Evolutionary conservation across 345 rosid genomes (phyloP), one percentile per base, ranked within the genome.

Genomic region (Bruguiera parviflora): DNA sequence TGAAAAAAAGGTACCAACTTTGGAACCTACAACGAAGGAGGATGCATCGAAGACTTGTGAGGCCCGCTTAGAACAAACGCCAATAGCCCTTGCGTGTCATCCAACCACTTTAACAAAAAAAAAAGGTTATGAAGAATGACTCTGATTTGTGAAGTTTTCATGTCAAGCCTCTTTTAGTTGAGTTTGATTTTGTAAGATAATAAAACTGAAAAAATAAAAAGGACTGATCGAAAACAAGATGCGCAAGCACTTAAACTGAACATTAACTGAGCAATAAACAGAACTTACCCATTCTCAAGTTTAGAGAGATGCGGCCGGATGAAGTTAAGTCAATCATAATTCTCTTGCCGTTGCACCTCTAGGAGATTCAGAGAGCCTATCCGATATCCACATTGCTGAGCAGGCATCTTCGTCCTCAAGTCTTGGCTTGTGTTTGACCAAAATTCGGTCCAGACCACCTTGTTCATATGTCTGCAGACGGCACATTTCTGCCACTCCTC

Each of bases 281-380:
- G 29, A 64, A 57, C 85, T 77, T 82, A 75, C 97, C 91, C 98
- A 75, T 78, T 70, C 79, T 92, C 92, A 20, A 95, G 96, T 76
- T 80, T 92, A 33, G 97, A 92, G 37, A 85, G 61, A 76, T 83
- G 92, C 5, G 92, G 92, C 35, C 67, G 75, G 37, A 92, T 80
- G 24, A 90, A 86, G 69, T 92, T 88, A 89, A 69, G 88, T 84
- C 80, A 86, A 94, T 74, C 78, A 86, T 82, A 92, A 72, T 81
- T 95, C 99, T 79, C 75, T 88, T 10, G 86, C 91, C 71, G 89
- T 83, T 55, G 85, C 88, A 79, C 83, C 80, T 83, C 77, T 88
- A 25, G 96, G 92, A 19, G 84, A 71, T 32, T 75, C 73, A 3
- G 73, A 68, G 6, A 65, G 57, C 65, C 77, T 78, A 58, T 68